Percentiles rank a stretch among this genome's conserved stretches.
Evolutionary conservation across 345 rosid species (phyloP).

Genomic region (Populus simonii): DNA sequence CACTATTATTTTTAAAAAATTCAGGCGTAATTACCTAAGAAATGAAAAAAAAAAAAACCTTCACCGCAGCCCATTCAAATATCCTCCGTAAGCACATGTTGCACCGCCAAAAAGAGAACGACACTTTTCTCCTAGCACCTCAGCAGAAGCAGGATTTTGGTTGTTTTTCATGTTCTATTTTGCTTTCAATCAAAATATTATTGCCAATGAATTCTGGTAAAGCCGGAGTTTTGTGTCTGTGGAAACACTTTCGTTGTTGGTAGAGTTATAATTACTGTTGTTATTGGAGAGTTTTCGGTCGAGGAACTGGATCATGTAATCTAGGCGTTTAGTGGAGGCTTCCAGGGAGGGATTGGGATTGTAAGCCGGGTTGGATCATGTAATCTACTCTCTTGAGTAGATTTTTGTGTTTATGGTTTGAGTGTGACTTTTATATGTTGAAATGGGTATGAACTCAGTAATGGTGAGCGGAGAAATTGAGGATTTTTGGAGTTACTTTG

Average conservation of each 20-base stretch:
- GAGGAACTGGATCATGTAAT: slow-evolving; percentile 82
- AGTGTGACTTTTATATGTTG: not conserved
- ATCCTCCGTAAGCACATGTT: no score
- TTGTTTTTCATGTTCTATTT: no score
- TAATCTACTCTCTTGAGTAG: not conserved
- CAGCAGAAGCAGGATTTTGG: no score
- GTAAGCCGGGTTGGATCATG: slow-evolving; percentile 8
- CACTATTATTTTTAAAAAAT: no score
- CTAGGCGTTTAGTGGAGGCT: slow-evolving; percentile 69
- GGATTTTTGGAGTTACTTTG: not conserved
- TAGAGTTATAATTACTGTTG: slow-evolving; percentile 14
- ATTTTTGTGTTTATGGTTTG: not conserved
- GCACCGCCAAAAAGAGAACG: no score
- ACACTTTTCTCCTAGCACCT: no score
- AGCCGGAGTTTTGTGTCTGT: not conserved
- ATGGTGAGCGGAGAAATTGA: not conserved
- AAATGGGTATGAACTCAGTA: not conserved
- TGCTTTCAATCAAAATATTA: no score
- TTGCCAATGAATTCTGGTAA: slow-evolving; percentile 25
- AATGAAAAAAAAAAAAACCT: no score
- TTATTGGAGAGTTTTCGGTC: slow-evolving; percentile 60
- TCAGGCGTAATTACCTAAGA: no score
- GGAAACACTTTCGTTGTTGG: no score
- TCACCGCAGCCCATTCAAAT: no score
- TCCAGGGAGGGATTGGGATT: slow-evolving; percentile 38